Percentiles rank a stretch among this genome's conserved stretches.
These are phyloP conservation scores for Liriodendron chinense DNA, from an alignment of 164 flowering plant genomes.

Conservation along the genomic window DNA sequence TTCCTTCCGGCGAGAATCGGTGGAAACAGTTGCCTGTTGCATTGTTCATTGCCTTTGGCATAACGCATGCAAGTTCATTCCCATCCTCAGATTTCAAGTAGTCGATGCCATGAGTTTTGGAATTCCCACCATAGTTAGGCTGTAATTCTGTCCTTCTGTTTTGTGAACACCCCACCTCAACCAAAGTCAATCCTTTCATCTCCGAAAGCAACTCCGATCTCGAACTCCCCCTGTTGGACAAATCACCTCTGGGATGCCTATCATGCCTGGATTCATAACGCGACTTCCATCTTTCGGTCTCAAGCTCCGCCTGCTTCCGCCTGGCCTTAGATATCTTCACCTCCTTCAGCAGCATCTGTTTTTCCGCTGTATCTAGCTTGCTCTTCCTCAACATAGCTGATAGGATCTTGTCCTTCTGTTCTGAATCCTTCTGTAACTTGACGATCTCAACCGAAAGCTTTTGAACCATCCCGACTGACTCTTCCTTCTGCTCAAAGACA, in stretches of 20 bases:
- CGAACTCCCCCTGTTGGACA: slow-evolving; percentile 31
- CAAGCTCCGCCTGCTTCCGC: slow-evolving; percentile 68
- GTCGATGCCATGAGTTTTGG: slow-evolving; percentile 19
- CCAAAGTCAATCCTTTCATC: slow-evolving; percentile 24
- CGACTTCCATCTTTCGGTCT: slow-evolving; percentile 50
- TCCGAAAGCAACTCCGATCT: slow-evolving; percentile 28
- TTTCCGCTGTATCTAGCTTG: slow-evolving; percentile 69
- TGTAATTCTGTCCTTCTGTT: slow-evolving; percentile 21
- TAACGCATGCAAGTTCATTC: slow-evolving; percentile 15
- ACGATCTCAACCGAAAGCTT: slow-evolving; percentile 62
- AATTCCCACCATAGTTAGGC: slow-evolving; percentile 12
- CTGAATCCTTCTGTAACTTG: slow-evolving; percentile 65
- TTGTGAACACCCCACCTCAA: slow-evolving; percentile 26
- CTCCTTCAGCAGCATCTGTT: slow-evolving; percentile 69
- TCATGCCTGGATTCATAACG: slow-evolving; percentile 46
- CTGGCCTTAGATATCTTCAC: slow-evolving; percentile 60
- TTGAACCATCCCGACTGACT: slow-evolving; percentile 52
- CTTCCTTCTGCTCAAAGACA: slow-evolving; percentile 63
- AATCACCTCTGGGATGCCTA: slow-evolving; percentile 48
- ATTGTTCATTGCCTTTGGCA: slow-evolving; percentile 12
- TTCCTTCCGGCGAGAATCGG: slow-evolving; percentile 24
- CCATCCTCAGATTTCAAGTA: slow-evolving; percentile 26
- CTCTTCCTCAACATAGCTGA: slow-evolving; percentile 86
- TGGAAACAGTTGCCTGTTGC: slow-evolving; percentile 15
- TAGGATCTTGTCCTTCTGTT: slow-evolving; percentile 82